phyloP scores from a whole-genome alignment of 2,329 filamentous ascomycete genomes.

The Paecilomyces niveus region DNA sequence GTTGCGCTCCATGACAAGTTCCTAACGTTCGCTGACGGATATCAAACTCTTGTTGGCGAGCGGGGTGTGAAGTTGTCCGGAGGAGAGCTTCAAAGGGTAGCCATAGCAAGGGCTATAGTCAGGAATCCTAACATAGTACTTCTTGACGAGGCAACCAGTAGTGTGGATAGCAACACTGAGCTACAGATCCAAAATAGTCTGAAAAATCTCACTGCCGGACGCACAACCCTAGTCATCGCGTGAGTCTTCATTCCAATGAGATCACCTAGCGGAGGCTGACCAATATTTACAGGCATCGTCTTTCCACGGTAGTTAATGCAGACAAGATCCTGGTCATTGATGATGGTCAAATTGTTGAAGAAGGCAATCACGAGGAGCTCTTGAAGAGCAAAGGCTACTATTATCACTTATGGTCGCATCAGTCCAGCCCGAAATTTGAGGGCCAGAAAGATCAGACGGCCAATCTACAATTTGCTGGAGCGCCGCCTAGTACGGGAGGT shows the following conservation, averaged over 20 bases:
- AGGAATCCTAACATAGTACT: conserved; percentile 38
- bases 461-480: not conserved
- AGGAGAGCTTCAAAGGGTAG: conserved; percentile 46
- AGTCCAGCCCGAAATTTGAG: conserved; percentile 28
- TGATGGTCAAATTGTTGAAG: conserved; percentile 56
- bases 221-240: conserved; percentile 49
- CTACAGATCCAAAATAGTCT: conserved; percentile 41
- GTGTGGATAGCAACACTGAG: conserved; percentile 42
- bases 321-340: conserved; percentile 61
- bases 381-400: conserved; percentile 56
- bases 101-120: conserved; percentile 41
- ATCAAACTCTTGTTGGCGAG: conserved; percentile 44
- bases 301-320: conserved; percentile 63
- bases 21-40: conserved; percentile 48
- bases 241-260: conserved; percentile 22
- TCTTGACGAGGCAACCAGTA: conserved; percentile 48
- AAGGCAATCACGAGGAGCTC: conserved; percentile 55
- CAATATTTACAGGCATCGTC: conserved; percentile 45
- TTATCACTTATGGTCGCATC: conserved; percentile 58
- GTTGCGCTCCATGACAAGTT: conserved; percentile 62
- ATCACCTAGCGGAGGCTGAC: conserved; percentile 1
- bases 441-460: not conserved
- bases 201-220: conserved; percentile 36
- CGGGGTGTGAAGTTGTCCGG: conserved; percentile 44
- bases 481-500: not conserved